Evolutionary conservation across 2,329 filamentous ascomycete species (phyloP).

Genomic region (Calonectria honghensis): DNA sequence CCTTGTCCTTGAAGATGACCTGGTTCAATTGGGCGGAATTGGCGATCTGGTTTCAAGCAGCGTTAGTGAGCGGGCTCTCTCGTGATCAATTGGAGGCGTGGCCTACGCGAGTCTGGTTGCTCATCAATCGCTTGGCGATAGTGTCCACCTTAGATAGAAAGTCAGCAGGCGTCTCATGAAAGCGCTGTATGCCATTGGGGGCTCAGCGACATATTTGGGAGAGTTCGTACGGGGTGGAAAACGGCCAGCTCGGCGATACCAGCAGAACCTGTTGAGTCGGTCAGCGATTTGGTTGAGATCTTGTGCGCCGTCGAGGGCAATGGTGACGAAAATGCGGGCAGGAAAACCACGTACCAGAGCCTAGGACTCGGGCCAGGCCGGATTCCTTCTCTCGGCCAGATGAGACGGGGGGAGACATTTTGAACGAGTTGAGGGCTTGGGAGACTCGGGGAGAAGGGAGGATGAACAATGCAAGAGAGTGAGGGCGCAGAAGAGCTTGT

Average conservation of each 20-base stretch:
- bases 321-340: slow-evolving; percentile 18
- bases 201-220: slow-evolving; percentile 37
- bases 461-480: slow-evolving; percentile 25
- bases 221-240: slow-evolving; percentile 85
- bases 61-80: slow-evolving; percentile 44
- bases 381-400: slow-evolving; percentile 84
- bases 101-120: slow-evolving; percentile 85
- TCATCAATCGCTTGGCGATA: slow-evolving; percentile 99
- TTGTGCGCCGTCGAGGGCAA: slow-evolving; percentile 26
- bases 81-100: slow-evolving; percentile 64
- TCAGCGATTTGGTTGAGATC: slow-evolving; percentile 45
- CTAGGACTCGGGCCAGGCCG: slow-evolving; percentile 88
- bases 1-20: slow-evolving; percentile 95
- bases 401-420: slow-evolving; percentile 76
- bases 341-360: slow-evolving; percentile 80
- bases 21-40: slow-evolving; percentile 81
- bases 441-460: slow-evolving; percentile 19
- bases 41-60: slow-evolving; percentile 55
- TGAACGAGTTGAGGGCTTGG: slow-evolving; percentile 45
- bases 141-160: slow-evolving; percentile 85
- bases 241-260: slow-evolving; percentile 95
- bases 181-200: slow-evolving; percentile 28
- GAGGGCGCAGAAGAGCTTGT: slow-evolving; percentile 35
- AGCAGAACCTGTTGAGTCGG: slow-evolving; percentile 80
- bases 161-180: slow-evolving; percentile 47